Base-by-base conservation (phyloP, 2,329 filamentous ascomycete species). In the Curvularia spicifera region DNA sequence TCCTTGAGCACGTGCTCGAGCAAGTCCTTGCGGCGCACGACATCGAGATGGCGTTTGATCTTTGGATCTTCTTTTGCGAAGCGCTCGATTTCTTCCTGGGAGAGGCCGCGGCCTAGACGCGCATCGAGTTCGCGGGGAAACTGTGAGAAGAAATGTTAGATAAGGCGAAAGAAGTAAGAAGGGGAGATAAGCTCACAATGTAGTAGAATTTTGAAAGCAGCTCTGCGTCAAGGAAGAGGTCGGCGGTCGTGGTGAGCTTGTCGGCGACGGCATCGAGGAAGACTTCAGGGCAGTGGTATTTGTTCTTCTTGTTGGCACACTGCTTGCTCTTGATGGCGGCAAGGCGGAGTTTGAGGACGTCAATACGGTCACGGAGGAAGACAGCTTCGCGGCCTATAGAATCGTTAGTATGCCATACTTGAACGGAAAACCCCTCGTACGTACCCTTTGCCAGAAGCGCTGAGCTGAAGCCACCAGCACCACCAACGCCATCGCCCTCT, bases 211-310 rank as follows among this genome's bases (percentile, higher is more conserved):
- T 96, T 1, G 91, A 94, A 18, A 99, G 85, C 20, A 99, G 85
- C 79, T 99, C 96, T 10, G 98, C 95, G 71, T 99, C 97, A 29
- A 99, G 85, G 83, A 99, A 99, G 0, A 99, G 86, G 8, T 99
- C 95, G 2, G 95, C 94, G 0, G 95, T 99, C 1, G 92, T 90
- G 3, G 94, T 96, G 48, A 99, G 85, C 78, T 98, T 98, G 67
- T 93, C 91, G 1, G 95, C 93, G 1, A 97, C 95, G 3, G 96
- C 93, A 71, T 99, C 93, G n/a, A 99, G 87, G 81, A 99, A 99
- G 15, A 99, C 87, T 75, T 99, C 95, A 0, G 95, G 95, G 73
- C 95, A 99, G 79, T 95, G 87, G 79, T 98, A 97, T 81, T 97
- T 97, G 82, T 97, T 97, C 71, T 89, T 89, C 66, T 89, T 84